Base-by-base conservation (phyloP, 129 eudicot genomes). In the Tagetes patula region DNA sequence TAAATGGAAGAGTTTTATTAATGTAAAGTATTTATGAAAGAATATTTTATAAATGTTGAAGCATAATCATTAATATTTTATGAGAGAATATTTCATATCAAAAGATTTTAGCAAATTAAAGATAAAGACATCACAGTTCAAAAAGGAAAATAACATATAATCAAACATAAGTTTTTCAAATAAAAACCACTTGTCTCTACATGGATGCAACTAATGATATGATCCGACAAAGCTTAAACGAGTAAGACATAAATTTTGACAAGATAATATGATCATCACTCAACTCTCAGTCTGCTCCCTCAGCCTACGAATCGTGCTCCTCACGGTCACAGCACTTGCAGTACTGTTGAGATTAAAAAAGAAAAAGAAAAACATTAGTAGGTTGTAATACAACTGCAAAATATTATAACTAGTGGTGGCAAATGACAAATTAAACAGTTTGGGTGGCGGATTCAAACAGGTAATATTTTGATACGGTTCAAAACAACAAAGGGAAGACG, bases 281-380 rank as follows among this genome's bases (percentile, higher is more conserved):
- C 75, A 92, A 85, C 85, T 83, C 88, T 91, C 97, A 20, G 97
- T 92, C 74, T 89, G 96, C 81, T 92, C 96, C 86, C 96, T 86
- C 86, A 92, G 72, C 86, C 96, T 82, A 55, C 96, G 75, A 62
- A 92, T 92, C 45, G 98, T 89, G 81, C 96, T 92, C 81, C 96
- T 82, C 5, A 89, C 96, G 2, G 98, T 92, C 78, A 92, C 98
- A n/a, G 97, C 97, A 83, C 94, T 86, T 30, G 98, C 98, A 41
- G 96, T 92, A 80, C 96, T 92, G 85, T 73, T 41, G 20, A 13
- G 61, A 20, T 20, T 20, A 20, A 9, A 33, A 34, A 70, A 27
- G 46, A 72, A 55, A 32, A 2, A 1, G 36, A 73, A 60, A 38
- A 75, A 11, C 58, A 49, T 54, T 1, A 71, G 74, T 27, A 43